phyloP scores from a whole-genome alignment of 768 basidiomycete genomes.

The Tremella mesenterica region DNA sequence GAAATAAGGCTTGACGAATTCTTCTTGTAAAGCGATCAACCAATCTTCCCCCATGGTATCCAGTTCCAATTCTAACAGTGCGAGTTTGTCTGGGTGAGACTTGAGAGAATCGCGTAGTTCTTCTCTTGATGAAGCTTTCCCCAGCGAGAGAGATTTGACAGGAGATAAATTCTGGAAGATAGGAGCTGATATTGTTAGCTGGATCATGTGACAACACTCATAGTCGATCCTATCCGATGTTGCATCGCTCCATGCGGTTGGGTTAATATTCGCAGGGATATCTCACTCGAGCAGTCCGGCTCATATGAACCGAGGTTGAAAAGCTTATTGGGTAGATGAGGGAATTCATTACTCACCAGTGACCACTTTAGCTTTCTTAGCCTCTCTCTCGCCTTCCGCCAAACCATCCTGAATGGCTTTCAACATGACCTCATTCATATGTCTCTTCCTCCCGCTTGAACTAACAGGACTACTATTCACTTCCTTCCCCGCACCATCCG shows the following conservation, averaged over 20 bases:
- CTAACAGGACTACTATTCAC: too few relatives aligned
- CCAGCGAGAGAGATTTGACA: neutral
- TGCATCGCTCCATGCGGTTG: too few relatives aligned
- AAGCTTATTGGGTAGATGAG: neutral
- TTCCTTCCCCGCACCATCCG: too few relatives aligned
- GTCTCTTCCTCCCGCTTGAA: too few relatives aligned
- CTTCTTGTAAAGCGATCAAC: slow-evolving; percentile 42
- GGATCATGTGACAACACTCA: too few relatives aligned
- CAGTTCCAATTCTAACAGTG: slow-evolving; percentile 36
- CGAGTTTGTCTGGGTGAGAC: slow-evolving; percentile 1
- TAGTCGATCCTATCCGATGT: too few relatives aligned
- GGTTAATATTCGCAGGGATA: too few relatives aligned
- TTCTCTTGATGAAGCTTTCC: slow-evolving; percentile 1
- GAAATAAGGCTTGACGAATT: slow-evolving; percentile 41
- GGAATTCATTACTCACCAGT: neutral
- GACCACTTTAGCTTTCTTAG: neutral
- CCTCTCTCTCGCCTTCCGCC: neutral
- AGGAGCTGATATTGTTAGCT: neutral
- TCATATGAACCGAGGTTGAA: too few relatives aligned
- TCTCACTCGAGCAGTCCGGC: too few relatives aligned
- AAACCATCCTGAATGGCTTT: neutral
- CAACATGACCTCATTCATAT: neutral
- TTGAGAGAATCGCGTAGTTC: slow-evolving; percentile 3
- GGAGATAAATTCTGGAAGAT: neutral
- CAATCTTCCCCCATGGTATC: slow-evolving; percentile 44